phyloP scores from a whole-genome alignment of 1,284 basidiomycete genomes.

The Coniferiporia weirii region DNA sequence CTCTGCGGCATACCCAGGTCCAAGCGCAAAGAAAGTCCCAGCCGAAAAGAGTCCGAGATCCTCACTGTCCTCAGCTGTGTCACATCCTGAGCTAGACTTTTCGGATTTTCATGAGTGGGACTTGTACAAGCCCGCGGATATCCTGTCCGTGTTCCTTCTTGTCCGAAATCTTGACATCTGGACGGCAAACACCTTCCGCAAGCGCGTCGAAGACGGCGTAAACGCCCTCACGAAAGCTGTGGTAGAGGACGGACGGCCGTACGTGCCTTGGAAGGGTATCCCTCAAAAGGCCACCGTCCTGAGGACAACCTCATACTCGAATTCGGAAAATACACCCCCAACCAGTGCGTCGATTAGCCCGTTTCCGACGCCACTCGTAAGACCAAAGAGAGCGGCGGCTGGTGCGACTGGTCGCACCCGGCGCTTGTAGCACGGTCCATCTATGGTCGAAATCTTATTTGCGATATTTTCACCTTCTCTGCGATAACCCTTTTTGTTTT shows the following conservation, averaged over 20 bases:
- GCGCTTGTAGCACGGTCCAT: not conserved
- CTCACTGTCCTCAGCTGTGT: not conserved
- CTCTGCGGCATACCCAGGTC: slow-evolving; percentile 44
- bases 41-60: slow-evolving; percentile 1
- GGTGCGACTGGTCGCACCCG: not conserved
- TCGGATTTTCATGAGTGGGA: slow-evolving; percentile 45
- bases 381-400: not conserved
- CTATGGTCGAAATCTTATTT: no score
- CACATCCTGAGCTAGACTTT: not conserved
- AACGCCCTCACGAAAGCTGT: slow-evolving; percentile 33
- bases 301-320: slow-evolving; percentile 31
- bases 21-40: not conserved
- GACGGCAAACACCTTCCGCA: slow-evolving; percentile 40
- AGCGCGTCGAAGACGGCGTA: slow-evolving; percentile 37
- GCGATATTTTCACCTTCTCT: not conserved
- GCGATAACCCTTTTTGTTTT: not conserved
- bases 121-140: slow-evolving; percentile 39
- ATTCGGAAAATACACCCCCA: slow-evolving; percentile 22
- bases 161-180: slow-evolving; percentile 49
- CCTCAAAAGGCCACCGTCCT: slow-evolving; percentile 22
- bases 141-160: slow-evolving; percentile 47
- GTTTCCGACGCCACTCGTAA: not conserved
- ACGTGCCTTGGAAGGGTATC: slow-evolving; percentile 44
- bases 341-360: not conserved
- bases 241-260: slow-evolving; percentile 28